Conservation (phyloP, 306 rosid genomes). For the Casuarina glauca region DNA sequence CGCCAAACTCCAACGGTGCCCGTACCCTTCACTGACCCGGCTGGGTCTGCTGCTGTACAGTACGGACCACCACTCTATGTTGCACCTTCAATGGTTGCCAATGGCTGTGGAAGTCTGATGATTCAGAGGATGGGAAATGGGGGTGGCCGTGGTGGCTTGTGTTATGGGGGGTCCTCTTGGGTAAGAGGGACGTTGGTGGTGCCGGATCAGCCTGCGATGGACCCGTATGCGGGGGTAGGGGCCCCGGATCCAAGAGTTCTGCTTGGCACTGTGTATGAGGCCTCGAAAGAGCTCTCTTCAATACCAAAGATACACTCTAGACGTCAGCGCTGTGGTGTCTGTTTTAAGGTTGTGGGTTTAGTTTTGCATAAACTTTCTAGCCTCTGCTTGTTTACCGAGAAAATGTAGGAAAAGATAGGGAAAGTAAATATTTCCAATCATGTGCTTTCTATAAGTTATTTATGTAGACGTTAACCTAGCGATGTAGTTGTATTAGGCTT, state of each 20-base stretch:
- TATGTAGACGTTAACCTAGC: no score
- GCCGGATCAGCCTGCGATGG: constrained; percentile 21
- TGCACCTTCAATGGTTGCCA: constrained; percentile 21
- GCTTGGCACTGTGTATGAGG: constrained; percentile 41
- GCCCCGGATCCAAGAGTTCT: constrained; percentile 23
- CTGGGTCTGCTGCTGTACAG: constrained; percentile 34
- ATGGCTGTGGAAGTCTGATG: constrained; percentile 21
- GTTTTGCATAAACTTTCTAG: background rate
- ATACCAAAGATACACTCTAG: constrained; percentile 52
- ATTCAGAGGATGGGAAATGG: constrained; percentile 20
- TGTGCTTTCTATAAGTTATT: background rate
- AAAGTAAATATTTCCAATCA: background rate
- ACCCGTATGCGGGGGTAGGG: constrained; percentile 30
- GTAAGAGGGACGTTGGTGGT: constrained; percentile 23
- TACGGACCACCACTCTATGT: constrained; percentile 35
- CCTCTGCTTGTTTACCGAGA: constrained; percentile 11
- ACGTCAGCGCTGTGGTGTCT: constrained; percentile 37
- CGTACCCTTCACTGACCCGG: constrained; percentile 14
- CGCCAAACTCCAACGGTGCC: constrained; percentile 8
- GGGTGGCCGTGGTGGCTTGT: constrained; percentile 14
- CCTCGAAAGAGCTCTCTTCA: constrained; percentile 89
- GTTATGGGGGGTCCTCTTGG: constrained; percentile 18
- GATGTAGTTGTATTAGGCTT: background rate
- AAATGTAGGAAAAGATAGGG: constrained; percentile 14
- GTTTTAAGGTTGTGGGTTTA: constrained; percentile 55